Base-by-base conservation (phyloP, 2,329 filamentous ascomycete genomes). In the Ilyonectria sp. region DNA sequence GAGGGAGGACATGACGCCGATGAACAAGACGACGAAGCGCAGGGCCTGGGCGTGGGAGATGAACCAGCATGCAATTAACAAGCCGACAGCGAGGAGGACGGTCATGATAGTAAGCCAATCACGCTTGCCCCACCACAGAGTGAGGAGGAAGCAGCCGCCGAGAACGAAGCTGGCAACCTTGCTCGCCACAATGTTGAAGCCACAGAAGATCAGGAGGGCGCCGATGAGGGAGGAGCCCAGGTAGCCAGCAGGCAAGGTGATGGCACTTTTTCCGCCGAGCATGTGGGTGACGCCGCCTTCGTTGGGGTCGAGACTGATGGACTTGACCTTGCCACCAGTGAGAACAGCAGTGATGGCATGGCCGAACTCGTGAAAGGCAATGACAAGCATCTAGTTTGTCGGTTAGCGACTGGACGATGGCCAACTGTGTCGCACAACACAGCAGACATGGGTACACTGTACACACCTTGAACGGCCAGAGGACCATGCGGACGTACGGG, bases 281-380 rank as follows among this genome's bases (percentile, higher is more conserved):
- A 94, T 94, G 71, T 92, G 90, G 2, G 93, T 95, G 4, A 93
- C 92, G 68, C 93, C 93, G 68, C 93, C 93, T 81, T 95, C 93
- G 72, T 91, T 87, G n/a, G 92, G 92, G 76, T 94, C 91, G 23
- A 94, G 87, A 23, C 87, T 91, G 75, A 95, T 94, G 44, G 89
- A 92, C 77, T 93, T 89, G 71, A 95, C 93, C 62, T 84, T 86
- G 5, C 93, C 93, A 61, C 93, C 93, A 0, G 93, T 95, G 67
- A 90, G 87, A 69, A 91, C 87, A 44, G 92, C 91, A 1, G 90
- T 90, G 74, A 94, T 88, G 55, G 93, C 93, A 80, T 95, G 93
- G 13, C 91, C 89, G 76, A 94, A 91, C 73, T 95, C 93, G 81
- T 95, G 93, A 79, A 94, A 95, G 43, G 93, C 93, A 70, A 95